phyloP scores from a whole-genome alignment of 352 stramenopile genomes.

The Phytophthora pseudosyringae region DNA sequence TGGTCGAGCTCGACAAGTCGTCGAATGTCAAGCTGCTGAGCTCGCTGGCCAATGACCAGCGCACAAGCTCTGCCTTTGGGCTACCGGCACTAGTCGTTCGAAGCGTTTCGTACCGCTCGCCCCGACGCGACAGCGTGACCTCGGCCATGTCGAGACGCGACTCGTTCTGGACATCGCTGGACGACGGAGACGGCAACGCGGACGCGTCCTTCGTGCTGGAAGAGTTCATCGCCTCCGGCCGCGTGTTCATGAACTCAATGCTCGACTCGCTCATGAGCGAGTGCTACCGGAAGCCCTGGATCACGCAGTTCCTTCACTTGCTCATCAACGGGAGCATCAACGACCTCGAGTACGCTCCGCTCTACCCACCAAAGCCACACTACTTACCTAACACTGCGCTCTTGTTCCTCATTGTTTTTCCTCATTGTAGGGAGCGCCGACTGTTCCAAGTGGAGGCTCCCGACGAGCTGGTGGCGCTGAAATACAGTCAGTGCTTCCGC shows the following conservation, averaged over 20 bases:
- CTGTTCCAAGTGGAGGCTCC: conserved; percentile 75
- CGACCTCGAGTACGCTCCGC: conserved; percentile 55
- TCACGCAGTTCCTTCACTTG: conserved; percentile 70
- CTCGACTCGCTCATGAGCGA: conserved; percentile 80
- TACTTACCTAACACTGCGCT: neutral
- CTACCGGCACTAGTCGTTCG: conserved; percentile 45
- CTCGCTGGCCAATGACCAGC: conserved; percentile 65
- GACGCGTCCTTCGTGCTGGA: conserved; percentile 64
- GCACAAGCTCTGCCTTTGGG: conserved; percentile 43
- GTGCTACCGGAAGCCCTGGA: conserved; percentile 79
- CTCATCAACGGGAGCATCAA: conserved; percentile 66
- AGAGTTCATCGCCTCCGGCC: conserved; percentile 76
- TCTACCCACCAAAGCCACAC: too few species aligned
- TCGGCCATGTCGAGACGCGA: conserved; percentile 39
- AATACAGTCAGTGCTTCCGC: conserved; percentile 69
- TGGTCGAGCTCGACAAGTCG: conserved; percentile 74
- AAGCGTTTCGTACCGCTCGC: conserved; percentile 54
- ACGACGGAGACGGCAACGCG: conserved; percentile 40
- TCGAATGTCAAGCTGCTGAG: conserved; percentile 86
- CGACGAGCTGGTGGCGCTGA: conserved; percentile 51
- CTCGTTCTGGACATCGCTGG: conserved; percentile 45
- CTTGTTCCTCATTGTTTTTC: neutral
- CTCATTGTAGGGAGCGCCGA: conserved; percentile 48
- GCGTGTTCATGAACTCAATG: conserved; percentile 79
- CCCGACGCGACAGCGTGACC: conserved; percentile 33